phyloP scores from a whole-genome alignment of 345 rosid species.

The Salix udensis region DNA sequence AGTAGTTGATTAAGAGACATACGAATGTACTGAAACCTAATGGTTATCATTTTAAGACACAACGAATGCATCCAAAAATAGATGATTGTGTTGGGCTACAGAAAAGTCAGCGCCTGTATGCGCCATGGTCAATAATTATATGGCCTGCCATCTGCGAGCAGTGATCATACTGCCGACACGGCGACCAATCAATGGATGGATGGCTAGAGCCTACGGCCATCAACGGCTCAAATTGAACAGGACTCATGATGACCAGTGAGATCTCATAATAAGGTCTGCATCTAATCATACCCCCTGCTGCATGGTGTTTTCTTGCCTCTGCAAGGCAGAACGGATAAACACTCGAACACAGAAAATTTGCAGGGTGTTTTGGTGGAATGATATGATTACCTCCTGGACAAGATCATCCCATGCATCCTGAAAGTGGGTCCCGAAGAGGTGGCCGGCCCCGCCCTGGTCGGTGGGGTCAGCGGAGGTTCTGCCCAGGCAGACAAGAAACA shows the following conservation, averaged over 20 bases:
- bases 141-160: constrained; percentile 22
- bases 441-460: constrained; percentile 95
- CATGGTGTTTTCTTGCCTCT: constrained; percentile 31
- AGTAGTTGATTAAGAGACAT: constrained; percentile 1
- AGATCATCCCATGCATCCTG: constrained; percentile 99
- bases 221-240: constrained; percentile 21
- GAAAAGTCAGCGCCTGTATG: background rate
- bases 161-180: constrained; percentile 39
- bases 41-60: background rate
- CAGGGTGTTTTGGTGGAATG: background rate
- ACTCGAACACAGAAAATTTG: too few relatives aligned
- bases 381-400: constrained; percentile 73
- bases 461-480: constrained; percentile 79
- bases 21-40: too few relatives aligned
- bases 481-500: constrained; percentile 92
- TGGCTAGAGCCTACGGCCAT: constrained; percentile 24
- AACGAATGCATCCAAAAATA: constrained; percentile 4
- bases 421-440: constrained; percentile 94
- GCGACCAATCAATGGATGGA: constrained; percentile 9
- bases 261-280: constrained; percentile 25
- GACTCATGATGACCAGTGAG: constrained; percentile 32
- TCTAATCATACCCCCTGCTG: constrained; percentile 26
- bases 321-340: constrained; percentile 16
- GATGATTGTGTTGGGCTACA: constrained; percentile 20
- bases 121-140: constrained; percentile 6